Conservation (phyloP, 2,329 filamentous ascomycete species). For the Aspergillus sp. region DNA sequence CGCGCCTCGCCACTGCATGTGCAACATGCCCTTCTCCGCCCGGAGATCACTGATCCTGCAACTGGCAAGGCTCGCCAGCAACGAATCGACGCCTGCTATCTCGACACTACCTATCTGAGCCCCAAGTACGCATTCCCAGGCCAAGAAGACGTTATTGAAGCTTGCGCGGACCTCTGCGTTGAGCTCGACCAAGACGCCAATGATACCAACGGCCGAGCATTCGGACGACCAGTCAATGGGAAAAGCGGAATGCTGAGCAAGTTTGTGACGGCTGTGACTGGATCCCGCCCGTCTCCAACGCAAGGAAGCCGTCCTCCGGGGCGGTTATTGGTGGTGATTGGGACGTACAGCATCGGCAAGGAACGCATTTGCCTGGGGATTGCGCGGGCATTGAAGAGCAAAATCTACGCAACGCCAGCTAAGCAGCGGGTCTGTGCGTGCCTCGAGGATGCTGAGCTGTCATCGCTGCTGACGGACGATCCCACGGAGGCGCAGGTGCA, state of each 20-base stretch:
- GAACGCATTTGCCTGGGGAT: constrained; percentile 94
- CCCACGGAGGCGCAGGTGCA: constrained; percentile 89
- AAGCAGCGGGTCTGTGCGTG: constrained; percentile 85
- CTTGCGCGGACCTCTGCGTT: constrained; percentile 86
- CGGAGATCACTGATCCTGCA: constrained; percentile 69
- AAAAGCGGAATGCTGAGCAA: constrained; percentile 61
- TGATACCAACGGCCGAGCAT: constrained; percentile 57
- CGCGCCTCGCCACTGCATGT: constrained; percentile 84
- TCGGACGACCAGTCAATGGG: constrained; percentile 57
- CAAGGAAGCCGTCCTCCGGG: constrained; percentile 51
- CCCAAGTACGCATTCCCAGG: constrained; percentile 93
- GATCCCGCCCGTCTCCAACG: constrained; percentile 26
- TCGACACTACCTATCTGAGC: constrained; percentile 96
- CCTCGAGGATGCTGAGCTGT: constrained; percentile 81
- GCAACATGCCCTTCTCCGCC: constrained; percentile 75
- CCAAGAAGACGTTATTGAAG: constrained; percentile 81
- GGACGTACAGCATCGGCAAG: constrained; percentile 97
- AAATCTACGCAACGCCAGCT: constrained; percentile 81
- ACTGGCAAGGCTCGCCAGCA: constrained; percentile 75
- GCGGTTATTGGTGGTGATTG: constrained; percentile 85
- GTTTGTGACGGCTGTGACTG: constrained; percentile 57
- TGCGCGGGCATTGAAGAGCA: constrained; percentile 78
- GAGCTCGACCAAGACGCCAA: constrained; percentile 71
- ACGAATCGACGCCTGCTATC: constrained; percentile 90
- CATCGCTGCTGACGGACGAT: constrained; percentile 73